phyloP scores from a whole-genome alignment of 805 yeast species.

The Pichia gijzeniarum region DNA sequence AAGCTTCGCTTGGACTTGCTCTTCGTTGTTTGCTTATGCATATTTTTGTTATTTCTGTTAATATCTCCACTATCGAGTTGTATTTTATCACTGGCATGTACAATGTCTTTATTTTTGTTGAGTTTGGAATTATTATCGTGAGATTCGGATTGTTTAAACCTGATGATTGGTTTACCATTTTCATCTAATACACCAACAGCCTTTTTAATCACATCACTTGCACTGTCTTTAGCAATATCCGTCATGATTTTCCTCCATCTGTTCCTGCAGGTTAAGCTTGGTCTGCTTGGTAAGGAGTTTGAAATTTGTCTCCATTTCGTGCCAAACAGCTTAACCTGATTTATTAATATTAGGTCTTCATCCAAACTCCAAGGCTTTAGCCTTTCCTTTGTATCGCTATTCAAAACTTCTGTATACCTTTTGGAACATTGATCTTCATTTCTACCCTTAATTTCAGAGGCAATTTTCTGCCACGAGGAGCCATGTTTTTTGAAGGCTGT shows the following conservation, averaged over 20 bases:
- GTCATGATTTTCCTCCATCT: conserved; percentile 87
- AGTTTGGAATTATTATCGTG: neutral
- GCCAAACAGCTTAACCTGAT: conserved; percentile 63
- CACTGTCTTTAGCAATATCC: conserved; percentile 62
- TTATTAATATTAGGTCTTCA: conserved; percentile 69
- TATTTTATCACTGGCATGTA: no score
- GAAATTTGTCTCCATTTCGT: conserved; percentile 88
- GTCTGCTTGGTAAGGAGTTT: conserved; percentile 64
- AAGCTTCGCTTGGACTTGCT: neutral
- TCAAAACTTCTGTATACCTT: conserved; percentile 80
- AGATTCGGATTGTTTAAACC: conserved; percentile 2
- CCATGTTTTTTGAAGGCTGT: conserved; percentile 65
- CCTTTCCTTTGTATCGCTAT: conserved; percentile 72
- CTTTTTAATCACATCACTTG: conserved; percentile 44
- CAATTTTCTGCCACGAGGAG: conserved; percentile 80
- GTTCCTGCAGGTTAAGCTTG: conserved; percentile 85
- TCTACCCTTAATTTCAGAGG: conserved; percentile 69
- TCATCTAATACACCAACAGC: conserved; percentile 46
- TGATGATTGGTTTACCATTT: conserved; percentile 14
- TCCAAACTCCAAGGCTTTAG: conserved; percentile 71
- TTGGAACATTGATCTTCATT: conserved; percentile 96
- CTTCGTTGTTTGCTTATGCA: neutral
- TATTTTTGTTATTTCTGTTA: no score
- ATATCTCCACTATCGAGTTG: no score
- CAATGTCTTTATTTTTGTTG: neutral